phyloP scores from a whole-genome alignment of 306 rosid species.

The Lathyrus sativus region DNA sequence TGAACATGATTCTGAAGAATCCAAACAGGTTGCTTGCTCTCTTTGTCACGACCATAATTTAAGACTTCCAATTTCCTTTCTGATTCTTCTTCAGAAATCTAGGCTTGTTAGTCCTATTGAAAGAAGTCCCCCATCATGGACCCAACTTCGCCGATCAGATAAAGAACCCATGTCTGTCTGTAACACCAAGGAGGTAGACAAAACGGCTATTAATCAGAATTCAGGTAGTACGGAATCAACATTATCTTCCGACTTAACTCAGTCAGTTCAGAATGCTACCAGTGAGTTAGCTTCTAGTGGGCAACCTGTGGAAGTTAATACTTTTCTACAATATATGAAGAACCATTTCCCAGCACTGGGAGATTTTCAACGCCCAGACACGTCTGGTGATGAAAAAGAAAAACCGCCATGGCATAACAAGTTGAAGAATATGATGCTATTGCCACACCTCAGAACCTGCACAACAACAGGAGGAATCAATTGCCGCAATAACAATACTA shows the following conservation, averaged over 20 bases:
- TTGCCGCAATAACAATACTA: no score
- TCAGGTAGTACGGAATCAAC: no score
- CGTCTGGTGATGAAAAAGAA: constrained; percentile 49
- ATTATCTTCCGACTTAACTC: no score
- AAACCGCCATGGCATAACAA: constrained; percentile 29
- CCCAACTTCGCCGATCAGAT: constrained; percentile 48
- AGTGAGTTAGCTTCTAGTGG: no score
- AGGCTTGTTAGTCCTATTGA: constrained; percentile 83
- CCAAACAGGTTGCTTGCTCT: constrained; percentile 73
- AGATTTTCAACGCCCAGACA: constrained; percentile 52
- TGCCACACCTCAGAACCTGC: no score
- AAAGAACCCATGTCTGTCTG: no score
- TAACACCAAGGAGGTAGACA: no score
- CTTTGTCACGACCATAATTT: constrained; percentile 90
- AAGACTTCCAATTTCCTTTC: constrained; percentile 65
- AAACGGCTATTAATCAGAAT: no score
- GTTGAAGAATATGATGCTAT: no score
- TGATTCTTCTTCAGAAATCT: constrained; percentile 90
- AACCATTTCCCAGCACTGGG: constrained; percentile 55
- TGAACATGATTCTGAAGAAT: constrained; percentile 57
- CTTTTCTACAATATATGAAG: constrained; percentile 56
- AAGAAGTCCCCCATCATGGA: constrained; percentile 79
- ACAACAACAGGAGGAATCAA: no score
- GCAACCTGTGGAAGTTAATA: no score
- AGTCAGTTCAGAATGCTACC: no score